Evolutionary conservation across 1,284 basidiomycete genomes (phyloP).

Genomic region (Hypsizygus ulmarius): DNA sequence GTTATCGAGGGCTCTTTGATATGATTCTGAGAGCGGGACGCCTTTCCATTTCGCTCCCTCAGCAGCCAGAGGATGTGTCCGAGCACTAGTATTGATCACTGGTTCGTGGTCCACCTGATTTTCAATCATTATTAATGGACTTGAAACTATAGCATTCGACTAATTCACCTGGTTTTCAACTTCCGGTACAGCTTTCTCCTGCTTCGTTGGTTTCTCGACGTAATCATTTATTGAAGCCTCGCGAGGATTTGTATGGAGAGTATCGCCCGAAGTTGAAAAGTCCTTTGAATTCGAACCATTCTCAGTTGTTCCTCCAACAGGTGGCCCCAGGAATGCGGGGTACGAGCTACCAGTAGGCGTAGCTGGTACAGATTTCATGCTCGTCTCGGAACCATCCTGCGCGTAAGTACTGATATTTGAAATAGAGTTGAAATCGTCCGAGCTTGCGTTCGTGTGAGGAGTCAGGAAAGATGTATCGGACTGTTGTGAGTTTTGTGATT

Average conservation of each 20-base stretch:
- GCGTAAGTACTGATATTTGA: constrained; percentile 21
- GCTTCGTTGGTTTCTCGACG: neutral
- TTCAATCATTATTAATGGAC: neutral
- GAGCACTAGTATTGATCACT: constrained; percentile 16
- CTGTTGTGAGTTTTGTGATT: neutral
- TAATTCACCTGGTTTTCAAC: constrained; percentile 5
- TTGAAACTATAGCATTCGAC: neutral
- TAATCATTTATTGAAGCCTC: neutral
- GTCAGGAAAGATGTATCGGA: constrained; percentile 8
- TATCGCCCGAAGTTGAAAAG: neutral
- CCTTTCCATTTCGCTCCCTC: constrained; percentile 23
- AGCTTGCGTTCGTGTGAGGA: constrained; percentile 3
- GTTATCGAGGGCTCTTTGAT: constrained; percentile 21
- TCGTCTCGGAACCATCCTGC: constrained; percentile 15
- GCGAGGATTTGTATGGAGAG: neutral
- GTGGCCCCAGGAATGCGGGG: neutral
- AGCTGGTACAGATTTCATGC: neutral
- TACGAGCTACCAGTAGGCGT: neutral
- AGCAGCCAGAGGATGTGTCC: constrained; percentile 23
- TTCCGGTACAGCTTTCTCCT: neutral
- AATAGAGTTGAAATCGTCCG: neutral
- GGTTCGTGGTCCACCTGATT: constrained; percentile 10
- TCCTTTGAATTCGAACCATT: neutral
- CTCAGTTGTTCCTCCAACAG: neutral
- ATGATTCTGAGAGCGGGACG: constrained; percentile 20